A percentile compares a stretch with the other conserved stretches of the same genome.
Evolutionary conservation across 257 asterid genomes (phyloP).

Genomic region (Prunella vulgaris): DNA sequence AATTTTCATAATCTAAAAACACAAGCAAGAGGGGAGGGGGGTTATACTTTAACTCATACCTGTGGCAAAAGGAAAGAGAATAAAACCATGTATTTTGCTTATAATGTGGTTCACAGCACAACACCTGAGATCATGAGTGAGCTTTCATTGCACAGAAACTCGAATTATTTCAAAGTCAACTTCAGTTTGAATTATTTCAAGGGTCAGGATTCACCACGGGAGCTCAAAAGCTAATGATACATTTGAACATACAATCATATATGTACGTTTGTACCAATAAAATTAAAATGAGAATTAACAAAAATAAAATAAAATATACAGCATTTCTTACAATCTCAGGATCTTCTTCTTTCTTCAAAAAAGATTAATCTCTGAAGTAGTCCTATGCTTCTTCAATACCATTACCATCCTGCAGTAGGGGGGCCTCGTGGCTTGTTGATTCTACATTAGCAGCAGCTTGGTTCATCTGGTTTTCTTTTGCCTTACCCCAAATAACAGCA

Average conservation of each 20-base stretch:
- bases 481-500: constrained; percentile 52
- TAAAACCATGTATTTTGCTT: constrained; percentile 45
- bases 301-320: not conserved
- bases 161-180: too few species aligned
- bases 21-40: too few species aligned
- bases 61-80: constrained; percentile 42
- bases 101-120: constrained; percentile 37
- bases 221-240: too few species aligned
- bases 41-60: too few species aligned
- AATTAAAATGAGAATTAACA: not conserved
- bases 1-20: too few species aligned
- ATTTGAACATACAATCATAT: not conserved
- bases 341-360: not conserved
- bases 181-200: too few species aligned
- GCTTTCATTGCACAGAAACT: too few species aligned
- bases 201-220: too few species aligned
- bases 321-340: not conserved
- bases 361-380: not conserved
- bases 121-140: constrained; percentile 44
- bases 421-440: constrained; percentile 27
- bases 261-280: too few species aligned
- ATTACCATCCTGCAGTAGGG: constrained; percentile 31
- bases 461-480: constrained; percentile 25
- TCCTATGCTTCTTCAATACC: constrained; percentile 28
- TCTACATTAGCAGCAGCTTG: constrained; percentile 12